Evolutionary conservation across 192 early-diverging fungal species (phyloP).

Genomic region (Podila epigama): DNA sequence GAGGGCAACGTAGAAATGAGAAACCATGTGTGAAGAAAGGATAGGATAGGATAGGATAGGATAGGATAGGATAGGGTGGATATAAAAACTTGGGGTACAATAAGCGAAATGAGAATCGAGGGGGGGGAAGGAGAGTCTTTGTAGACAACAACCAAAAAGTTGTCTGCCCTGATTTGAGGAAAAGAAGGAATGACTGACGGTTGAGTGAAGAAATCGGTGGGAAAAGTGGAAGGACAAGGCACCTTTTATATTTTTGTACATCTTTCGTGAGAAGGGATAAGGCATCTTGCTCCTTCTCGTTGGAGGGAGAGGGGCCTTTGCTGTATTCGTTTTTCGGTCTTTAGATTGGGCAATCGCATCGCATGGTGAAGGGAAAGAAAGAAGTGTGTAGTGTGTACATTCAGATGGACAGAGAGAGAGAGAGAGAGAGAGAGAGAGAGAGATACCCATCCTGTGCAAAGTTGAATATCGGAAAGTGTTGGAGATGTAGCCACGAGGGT

Average conservation of each 20-base stretch:
- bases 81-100: not conserved
- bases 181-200: not conserved
- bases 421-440: not conserved
- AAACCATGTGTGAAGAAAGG: not conserved
- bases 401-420: not conserved
- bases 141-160: too few species aligned
- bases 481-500: too few species aligned
- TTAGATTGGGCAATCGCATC: not conserved
- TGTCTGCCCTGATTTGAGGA: too few species aligned
- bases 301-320: not conserved
- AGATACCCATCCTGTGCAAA: too few species aligned
- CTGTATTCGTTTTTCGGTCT: not conserved
- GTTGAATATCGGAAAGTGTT: too few species aligned
- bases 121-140: not conserved
- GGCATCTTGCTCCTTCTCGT: not conserved
- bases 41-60: not conserved
- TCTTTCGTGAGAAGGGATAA: too few species aligned
- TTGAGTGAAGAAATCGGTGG: not conserved
- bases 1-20: not conserved
- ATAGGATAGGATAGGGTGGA: not conserved
- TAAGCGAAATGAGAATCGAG: not conserved
- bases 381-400: too few species aligned
- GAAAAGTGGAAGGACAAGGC: not conserved
- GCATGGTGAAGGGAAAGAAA: too few species aligned
- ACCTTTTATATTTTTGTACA: not conserved